Percentiles rank a stretch among this genome's conserved stretches.
Conservation (phyloP, 2,329 filamentous ascomycete species). For the Fonsecaea monophora region DNA sequence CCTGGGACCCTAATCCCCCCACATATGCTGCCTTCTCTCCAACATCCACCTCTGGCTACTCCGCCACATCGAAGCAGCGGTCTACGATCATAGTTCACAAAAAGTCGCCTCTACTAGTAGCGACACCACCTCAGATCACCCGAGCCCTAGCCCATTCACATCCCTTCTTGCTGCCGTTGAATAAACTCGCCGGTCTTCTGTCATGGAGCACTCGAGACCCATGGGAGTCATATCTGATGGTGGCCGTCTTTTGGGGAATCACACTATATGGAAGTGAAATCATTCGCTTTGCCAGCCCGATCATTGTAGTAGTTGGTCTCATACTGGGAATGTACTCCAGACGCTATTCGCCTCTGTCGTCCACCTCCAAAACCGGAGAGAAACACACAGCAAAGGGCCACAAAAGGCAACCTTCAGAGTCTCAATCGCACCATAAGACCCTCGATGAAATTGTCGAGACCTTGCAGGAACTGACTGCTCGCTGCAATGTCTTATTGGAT, state of each 20-base stretch:
- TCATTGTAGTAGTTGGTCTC: constrained; percentile 77
- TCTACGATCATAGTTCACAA: constrained; percentile 95
- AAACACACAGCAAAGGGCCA: constrained; percentile 57
- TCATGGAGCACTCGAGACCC: constrained; percentile 94
- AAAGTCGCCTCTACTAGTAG: constrained; percentile 89
- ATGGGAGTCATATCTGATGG: constrained; percentile 94
- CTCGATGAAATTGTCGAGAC: constrained; percentile 97
- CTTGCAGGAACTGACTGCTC: constrained; percentile 83
- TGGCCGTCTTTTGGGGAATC: constrained; percentile 83
- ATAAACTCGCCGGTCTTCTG: constrained; percentile 80
- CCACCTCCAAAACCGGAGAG: constrained; percentile 76
- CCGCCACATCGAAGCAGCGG: constrained; percentile 74
- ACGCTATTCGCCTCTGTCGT: constrained; percentile 87
- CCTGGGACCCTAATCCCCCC: constrained; percentile 62
- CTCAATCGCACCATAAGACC: constrained; percentile 80
- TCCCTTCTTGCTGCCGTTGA: constrained; percentile 87
- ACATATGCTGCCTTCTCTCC: constrained; percentile 93
- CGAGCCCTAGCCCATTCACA: constrained; percentile 94
- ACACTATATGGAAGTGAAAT: constrained; percentile 85
- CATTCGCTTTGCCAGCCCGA: constrained; percentile 80
- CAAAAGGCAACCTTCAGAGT: constrained; percentile 62
- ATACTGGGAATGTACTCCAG: constrained; percentile 93
- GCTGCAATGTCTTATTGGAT: constrained; percentile 90
- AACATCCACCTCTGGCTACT: constrained; percentile 72
- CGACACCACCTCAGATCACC: constrained; percentile 93